phyloP scores from a whole-genome alignment of 345 rosid genomes.

The Garcia nutans region DNA sequence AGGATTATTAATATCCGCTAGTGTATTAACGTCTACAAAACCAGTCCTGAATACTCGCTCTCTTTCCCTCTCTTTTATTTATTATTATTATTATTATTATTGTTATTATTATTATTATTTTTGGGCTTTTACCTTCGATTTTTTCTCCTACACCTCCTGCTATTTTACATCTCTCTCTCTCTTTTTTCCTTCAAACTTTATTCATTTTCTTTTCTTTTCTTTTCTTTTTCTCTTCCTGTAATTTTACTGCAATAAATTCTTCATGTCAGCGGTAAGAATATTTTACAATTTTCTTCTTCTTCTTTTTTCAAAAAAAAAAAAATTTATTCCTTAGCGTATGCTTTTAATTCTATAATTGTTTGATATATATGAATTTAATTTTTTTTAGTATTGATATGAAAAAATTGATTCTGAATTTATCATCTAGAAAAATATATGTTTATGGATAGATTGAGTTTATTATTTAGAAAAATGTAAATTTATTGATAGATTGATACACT shows the following conservation, averaged over 20 bases:
- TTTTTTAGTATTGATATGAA: too few species aligned
- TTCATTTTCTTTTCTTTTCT: neutral
- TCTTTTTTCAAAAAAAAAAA: neutral
- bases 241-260: neutral
- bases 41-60: constrained; percentile 2
- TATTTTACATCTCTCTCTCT: neutral
- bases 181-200: neutral
- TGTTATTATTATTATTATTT: neutral
- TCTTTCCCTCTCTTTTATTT: neutral
- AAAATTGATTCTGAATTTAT: too few species aligned
- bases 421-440: too few species aligned
- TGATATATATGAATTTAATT: too few species aligned
- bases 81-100: neutral
- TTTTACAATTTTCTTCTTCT: neutral
- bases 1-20: constrained; percentile 7
- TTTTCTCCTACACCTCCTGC: neutral
- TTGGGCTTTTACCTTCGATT: neutral
- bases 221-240: neutral
- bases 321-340: neutral
- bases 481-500: too few species aligned
- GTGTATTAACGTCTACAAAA: neutral
- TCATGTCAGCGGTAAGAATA: constrained; percentile 31
- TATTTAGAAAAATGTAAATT: too few species aligned
- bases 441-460: too few species aligned
- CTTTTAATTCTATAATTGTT: neutral